Evolutionary conservation across 1,284 basidiomycete genomes (phyloP).

Genomic region (Ceratobasidium sp.): DNA sequence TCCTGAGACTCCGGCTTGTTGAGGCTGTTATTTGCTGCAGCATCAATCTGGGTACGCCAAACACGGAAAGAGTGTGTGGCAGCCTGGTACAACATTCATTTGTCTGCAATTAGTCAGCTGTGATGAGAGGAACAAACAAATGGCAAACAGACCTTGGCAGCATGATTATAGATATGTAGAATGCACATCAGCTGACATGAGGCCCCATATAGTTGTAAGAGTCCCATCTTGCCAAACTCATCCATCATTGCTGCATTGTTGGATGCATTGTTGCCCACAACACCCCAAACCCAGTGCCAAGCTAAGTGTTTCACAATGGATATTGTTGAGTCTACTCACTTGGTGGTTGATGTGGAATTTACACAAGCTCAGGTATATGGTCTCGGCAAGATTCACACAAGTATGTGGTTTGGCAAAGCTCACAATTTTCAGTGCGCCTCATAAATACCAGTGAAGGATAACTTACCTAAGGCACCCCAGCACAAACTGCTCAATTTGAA

Average conservation of each 20-base stretch:
- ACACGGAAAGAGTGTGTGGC: background rate
- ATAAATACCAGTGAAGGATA: background rate
- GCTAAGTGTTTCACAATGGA: background rate
- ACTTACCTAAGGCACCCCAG: slow-evolving; percentile 8
- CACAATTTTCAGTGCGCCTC: no score
- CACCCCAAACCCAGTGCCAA: background rate
- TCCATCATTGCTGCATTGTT: background rate
- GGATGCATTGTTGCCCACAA: slow-evolving; percentile 2
- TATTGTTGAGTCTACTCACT: background rate
- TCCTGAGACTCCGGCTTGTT: background rate
- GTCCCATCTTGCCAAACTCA: background rate
- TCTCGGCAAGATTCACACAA: background rate
- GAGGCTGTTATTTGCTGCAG: background rate
- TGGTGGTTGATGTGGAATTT: slow-evolving; percentile 1
- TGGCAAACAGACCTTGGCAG: background rate
- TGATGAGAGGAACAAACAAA: background rate
- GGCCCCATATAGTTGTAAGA: background rate
- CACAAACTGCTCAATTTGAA: slow-evolving; percentile 3
- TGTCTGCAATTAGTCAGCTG: background rate
- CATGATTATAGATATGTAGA: background rate
- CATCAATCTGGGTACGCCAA: background rate
- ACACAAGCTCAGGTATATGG: background rate
- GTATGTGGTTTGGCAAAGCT: background rate
- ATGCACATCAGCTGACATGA: background rate
- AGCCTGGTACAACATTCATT: background rate